These are phyloP conservation scores for Plantago coronopus DNA, from an alignment of 305 asterid species.

Conservation along the genomic window DNA sequence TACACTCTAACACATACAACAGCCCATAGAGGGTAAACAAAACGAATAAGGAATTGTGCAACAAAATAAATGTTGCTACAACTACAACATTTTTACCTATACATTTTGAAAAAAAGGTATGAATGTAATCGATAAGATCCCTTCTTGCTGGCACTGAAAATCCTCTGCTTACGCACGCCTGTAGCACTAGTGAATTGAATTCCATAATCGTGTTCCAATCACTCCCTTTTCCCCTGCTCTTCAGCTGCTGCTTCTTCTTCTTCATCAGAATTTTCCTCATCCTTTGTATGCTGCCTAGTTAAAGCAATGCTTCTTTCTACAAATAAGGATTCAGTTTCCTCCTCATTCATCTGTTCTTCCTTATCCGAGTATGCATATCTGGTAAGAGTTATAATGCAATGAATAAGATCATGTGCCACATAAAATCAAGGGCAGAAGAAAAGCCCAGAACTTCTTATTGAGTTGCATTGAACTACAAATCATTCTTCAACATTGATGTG, in stretches of 20 bases:
- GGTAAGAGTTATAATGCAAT: slow-evolving; percentile 18
- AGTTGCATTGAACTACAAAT: too few relatives aligned
- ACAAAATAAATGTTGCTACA: slow-evolving; percentile 21
- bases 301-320: slow-evolving; percentile 67
- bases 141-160: slow-evolving; percentile 2
- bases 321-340: slow-evolving; percentile 67
- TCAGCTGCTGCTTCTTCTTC: slow-evolving; percentile 41
- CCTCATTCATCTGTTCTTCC: slow-evolving; percentile 62
- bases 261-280: slow-evolving; percentile 47
- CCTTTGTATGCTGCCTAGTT: slow-evolving; percentile 52
- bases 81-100: slow-evolving; percentile 29
- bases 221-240: slow-evolving; percentile 48
- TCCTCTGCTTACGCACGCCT: slow-evolving; percentile 14
- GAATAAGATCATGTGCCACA: neutral
- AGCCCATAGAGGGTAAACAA: slow-evolving; percentile 13
- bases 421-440: neutral
- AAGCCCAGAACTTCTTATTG: neutral
- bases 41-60: slow-evolving; percentile 14
- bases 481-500: too few relatives aligned
- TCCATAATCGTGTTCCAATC: slow-evolving; percentile 13
- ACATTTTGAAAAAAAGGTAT: slow-evolving; percentile 23
- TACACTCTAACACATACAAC: slow-evolving; percentile 32
- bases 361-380: slow-evolving; percentile 90
- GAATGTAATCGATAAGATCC: slow-evolving; percentile 16
- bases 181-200: slow-evolving; percentile 19